Conservation (phyloP, 2,329 filamentous ascomycete genomes). For the Helotiales sp. region DNA sequence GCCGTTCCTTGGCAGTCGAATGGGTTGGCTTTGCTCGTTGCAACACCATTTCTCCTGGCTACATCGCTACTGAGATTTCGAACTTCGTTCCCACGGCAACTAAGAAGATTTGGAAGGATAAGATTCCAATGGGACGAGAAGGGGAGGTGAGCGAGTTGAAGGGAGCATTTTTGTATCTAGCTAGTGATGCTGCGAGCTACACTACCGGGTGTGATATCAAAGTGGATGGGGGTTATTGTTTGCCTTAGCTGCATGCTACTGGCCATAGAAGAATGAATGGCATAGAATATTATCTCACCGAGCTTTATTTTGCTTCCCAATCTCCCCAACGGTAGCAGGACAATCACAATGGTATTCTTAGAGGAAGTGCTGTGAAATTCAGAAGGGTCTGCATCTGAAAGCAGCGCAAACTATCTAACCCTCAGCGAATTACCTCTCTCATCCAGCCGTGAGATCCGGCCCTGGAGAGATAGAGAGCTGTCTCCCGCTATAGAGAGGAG, state of each 20-base stretch:
- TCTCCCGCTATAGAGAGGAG: no score
- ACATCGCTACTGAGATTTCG: conserved; percentile 73
- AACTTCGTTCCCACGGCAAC: conserved; percentile 64
- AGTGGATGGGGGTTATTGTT: conserved; percentile 73
- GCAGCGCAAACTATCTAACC: no score
- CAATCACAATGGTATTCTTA: no score
- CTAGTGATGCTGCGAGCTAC: conserved; percentile 80
- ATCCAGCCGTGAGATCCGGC: no score
- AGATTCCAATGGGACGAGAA: conserved; percentile 49
- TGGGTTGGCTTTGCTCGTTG: conserved; percentile 74
- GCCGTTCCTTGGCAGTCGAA: conserved; percentile 71
- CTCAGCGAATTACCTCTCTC: no score
- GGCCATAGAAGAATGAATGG: no score
- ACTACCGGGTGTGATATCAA: conserved; percentile 74
- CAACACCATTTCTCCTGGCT: conserved; percentile 74
- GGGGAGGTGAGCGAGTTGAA: conserved; percentile 75
- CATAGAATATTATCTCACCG: no score
- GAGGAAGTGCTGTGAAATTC: no score
- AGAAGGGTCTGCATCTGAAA: no score
- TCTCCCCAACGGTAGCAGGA: no score
- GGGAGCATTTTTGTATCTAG: conserved; percentile 79
- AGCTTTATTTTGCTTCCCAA: no score
- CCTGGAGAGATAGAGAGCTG: no score
- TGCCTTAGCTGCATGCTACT: conserved; percentile 43
- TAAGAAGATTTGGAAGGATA: conserved; percentile 64